Evolutionary conservation across 106 monocot species (phyloP), one percentile per base, ranked within the genome.

Genomic region (Ottelia alismoides): DNA sequence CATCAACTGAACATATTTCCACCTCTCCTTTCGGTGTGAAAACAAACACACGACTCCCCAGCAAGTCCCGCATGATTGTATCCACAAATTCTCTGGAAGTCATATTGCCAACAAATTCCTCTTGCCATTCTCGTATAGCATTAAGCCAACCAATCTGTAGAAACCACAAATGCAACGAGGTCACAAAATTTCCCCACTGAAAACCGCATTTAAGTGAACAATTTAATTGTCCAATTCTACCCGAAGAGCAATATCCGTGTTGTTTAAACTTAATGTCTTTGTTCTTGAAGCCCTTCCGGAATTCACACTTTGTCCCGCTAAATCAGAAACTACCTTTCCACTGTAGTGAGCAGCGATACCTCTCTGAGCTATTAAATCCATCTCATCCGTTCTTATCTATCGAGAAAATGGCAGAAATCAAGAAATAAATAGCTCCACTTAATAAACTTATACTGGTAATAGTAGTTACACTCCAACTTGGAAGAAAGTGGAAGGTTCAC

Each of bases 1-100:
- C 10, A 43, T 43, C 16, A 43, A 43, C 16, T 43, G 16, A 43
- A 7, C 40, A 43, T 7, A 43, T 43, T 43, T 18, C 12, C 63
- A 85, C 96, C 89, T 96, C 89, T 79, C 96, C 96, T 77, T 89
- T 96, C 19, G 96, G 96, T 49, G 96, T 96, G 65, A 96, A 96
- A 27, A 96, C 88, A 82, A 96, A 96, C 18, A 96, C 82, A 63
- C 96, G 81, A 64, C 82, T 89, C 19, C 96, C 96, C 55, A 96
- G 52, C 43, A 96, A 61, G 62, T 96, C 96, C 25, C 84, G 50
- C 63, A 61, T 88, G 31, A 96, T 65, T 27, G 89, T 85, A 72
- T 89, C 96, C n/a, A 96, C 96, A 64, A 96, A 96, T 62, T 96
- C 96, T 45, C 89, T 81, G 43, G 96, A 96, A 65, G 78, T 96